phyloP scores from a whole-genome alignment of 805 yeast genomes.

The Kurtzmaniella cleridarum region DNA sequence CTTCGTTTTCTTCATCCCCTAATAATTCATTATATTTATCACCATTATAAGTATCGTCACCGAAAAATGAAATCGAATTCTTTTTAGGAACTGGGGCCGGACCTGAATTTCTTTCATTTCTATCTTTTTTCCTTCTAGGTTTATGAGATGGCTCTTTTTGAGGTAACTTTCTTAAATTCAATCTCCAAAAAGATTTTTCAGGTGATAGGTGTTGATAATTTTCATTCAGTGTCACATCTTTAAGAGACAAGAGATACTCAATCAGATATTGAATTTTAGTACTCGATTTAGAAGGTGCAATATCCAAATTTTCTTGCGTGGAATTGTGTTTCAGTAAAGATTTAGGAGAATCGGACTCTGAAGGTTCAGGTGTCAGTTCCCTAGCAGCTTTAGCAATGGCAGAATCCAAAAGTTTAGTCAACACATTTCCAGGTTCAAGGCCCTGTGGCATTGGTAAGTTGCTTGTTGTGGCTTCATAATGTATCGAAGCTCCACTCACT shows the following conservation, averaged over 20 bases:
- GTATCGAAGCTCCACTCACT: constrained; percentile 4
- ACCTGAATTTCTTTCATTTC: constrained; percentile 20
- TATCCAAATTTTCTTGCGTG: not conserved
- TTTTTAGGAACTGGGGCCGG: constrained; percentile 13
- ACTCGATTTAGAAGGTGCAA: constrained; percentile 1
- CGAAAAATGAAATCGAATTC: constrained; percentile 23
- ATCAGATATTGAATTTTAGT: constrained; percentile 18
- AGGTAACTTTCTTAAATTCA: constrained; percentile 17
- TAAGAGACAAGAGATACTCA: constrained; percentile 24
- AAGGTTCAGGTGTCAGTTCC: constrained; percentile 33
- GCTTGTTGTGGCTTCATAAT: not conserved
- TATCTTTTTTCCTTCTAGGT: constrained; percentile 8
- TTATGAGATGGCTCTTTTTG: constrained; percentile 5
- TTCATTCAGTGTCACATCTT: constrained; percentile 30
- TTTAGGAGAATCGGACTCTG: no score
- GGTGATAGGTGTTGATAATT: constrained; percentile 36
- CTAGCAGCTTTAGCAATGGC: constrained; percentile 45
- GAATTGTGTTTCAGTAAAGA: not conserved
- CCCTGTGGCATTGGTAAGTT: constrained; percentile 5
- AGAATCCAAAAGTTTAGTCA: constrained; percentile 38
- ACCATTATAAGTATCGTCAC: constrained; percentile 25
- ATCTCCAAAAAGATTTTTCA: constrained; percentile 45
- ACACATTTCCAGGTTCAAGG: constrained; percentile 30
- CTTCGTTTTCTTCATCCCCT: constrained; percentile 32
- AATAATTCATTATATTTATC: constrained; percentile 11